Conservation (phyloP, 306 rosid genomes). For the Quercus suber region DNA sequence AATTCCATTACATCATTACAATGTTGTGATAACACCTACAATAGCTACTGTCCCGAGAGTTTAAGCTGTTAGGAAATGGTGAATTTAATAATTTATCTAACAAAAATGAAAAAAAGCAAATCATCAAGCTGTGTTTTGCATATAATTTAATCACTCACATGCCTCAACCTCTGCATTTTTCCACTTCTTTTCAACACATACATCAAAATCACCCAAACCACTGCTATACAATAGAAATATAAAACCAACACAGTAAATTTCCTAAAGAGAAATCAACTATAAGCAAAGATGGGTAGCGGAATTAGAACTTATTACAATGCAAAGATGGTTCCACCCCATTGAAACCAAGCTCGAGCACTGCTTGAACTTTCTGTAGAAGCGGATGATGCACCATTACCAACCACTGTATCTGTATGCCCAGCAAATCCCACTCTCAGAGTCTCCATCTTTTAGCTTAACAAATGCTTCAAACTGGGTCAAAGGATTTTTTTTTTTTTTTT, state of each 20-base stretch:
- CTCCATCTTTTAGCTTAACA: neutral
- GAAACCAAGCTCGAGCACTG: constrained; percentile 26
- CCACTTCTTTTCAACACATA: neutral
- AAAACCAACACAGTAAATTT: neutral
- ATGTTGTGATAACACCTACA: neutral
- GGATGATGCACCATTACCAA: neutral
- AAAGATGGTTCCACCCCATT: constrained; percentile 48
- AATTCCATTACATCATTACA: neutral
- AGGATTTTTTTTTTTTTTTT: neutral
- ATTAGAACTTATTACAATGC: constrained; percentile 31
- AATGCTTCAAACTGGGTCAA: neutral
- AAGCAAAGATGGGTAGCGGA: neutral
- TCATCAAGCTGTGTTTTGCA: too few relatives aligned
- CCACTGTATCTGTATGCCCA: constrained; percentile 3
- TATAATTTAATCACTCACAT: too few relatives aligned
- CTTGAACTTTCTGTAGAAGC: constrained; percentile 5
- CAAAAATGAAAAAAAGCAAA: too few relatives aligned
- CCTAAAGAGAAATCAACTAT: neutral
- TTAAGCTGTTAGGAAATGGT: too few relatives aligned
- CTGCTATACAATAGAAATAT: neutral
- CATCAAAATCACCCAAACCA: neutral
- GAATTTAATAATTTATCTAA: too few relatives aligned
- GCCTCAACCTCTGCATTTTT: too few relatives aligned
- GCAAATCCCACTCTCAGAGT: constrained; percentile 8
- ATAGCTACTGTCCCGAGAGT: too few relatives aligned